These are phyloP conservation scores for Pittosporum tobira DNA, from an alignment of 129 eudicot species.

Conservation along the genomic window DNA sequence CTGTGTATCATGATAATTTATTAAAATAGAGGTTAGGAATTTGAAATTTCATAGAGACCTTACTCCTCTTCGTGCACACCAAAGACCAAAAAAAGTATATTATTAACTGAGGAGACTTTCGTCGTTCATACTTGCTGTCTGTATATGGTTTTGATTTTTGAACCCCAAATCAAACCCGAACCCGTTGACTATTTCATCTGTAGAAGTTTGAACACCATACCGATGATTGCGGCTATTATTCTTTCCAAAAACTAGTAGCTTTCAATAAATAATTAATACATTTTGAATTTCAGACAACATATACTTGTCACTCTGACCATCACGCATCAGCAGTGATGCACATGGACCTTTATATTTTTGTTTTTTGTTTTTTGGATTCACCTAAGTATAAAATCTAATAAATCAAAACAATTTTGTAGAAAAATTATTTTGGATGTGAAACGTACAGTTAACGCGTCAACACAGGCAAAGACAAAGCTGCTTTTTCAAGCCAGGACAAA, in stretches of 20 bases:
- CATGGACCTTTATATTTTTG: too few relatives aligned
- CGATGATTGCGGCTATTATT: conserved; percentile 34
- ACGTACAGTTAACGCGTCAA: conserved; percentile 24
- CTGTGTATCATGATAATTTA: too few relatives aligned
- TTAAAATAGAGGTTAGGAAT: too few relatives aligned
- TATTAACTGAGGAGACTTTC: too few relatives aligned
- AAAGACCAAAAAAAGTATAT: too few relatives aligned
- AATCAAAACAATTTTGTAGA: not conserved
- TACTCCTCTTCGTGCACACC: too few relatives aligned
- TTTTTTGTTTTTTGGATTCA: too few relatives aligned
- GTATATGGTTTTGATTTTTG: too few relatives aligned
- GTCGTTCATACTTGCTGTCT: too few relatives aligned
- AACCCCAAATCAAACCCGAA: too few relatives aligned
- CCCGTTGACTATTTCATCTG: not conserved
- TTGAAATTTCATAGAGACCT: too few relatives aligned
- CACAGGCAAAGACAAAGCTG: conserved; percentile 12
- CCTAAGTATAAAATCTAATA: too few relatives aligned
- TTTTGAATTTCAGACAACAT: not conserved
- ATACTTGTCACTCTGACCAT: conserved; percentile 8
- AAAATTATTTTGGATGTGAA: conserved; percentile 11
- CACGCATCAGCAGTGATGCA: conserved; percentile 8
- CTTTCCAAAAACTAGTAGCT: conserved; percentile 4
- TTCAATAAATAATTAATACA: not conserved
- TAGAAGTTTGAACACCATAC: conserved; percentile 22
- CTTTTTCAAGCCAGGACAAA: conserved; percentile 11